phyloP scores from a whole-genome alignment of 2,329 filamentous ascomycete genomes.

The Aspergillus sp. region DNA sequence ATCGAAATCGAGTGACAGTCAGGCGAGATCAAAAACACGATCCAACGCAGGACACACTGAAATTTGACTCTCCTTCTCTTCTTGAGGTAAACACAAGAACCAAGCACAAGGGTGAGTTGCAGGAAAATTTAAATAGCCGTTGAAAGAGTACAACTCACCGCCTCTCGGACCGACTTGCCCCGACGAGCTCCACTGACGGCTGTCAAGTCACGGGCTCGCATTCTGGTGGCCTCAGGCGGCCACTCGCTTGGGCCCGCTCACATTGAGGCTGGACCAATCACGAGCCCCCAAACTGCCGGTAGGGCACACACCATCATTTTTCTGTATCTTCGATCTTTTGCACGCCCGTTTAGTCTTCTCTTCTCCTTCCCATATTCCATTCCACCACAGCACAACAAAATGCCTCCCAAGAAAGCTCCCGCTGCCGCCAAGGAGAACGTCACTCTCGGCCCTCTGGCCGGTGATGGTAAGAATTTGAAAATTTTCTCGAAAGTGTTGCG shows the following conservation, averaged over 20 bases:
- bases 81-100: not conserved
- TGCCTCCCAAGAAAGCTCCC: slow-evolving; percentile 86
- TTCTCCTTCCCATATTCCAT: slow-evolving; percentile 41
- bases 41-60: not conserved
- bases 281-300: slow-evolving; percentile 14
- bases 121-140: slow-evolving; percentile 27
- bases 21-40: not conserved
- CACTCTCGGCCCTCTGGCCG: slow-evolving; percentile 93
- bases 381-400: slow-evolving; percentile 56
- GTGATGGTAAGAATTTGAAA: slow-evolving; percentile 69
- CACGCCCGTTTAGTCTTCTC: slow-evolving; percentile 22
- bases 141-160: slow-evolving; percentile 24
- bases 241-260: slow-evolving; percentile 29
- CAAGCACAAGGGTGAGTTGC: not conserved
- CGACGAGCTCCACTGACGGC: slow-evolving; percentile 1
- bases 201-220: not conserved
- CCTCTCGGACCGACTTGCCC: slow-evolving; percentile 28
- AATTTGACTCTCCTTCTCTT: not conserved
- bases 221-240: slow-evolving; percentile 17
- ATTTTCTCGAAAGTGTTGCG: not conserved
- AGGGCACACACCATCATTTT: slow-evolving; percentile 42
- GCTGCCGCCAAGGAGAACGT: slow-evolving; percentile 91
- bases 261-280: slow-evolving; percentile 30
- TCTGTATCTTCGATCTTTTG: slow-evolving; percentile 21
- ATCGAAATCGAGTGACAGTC: not conserved